Percentiles rank a stretch among this genome's conserved stretches.
These are phyloP conservation scores for Groenewaldozyma tartarivorans DNA, from an alignment of 805 yeast genomes.

Conservation along the genomic window DNA sequence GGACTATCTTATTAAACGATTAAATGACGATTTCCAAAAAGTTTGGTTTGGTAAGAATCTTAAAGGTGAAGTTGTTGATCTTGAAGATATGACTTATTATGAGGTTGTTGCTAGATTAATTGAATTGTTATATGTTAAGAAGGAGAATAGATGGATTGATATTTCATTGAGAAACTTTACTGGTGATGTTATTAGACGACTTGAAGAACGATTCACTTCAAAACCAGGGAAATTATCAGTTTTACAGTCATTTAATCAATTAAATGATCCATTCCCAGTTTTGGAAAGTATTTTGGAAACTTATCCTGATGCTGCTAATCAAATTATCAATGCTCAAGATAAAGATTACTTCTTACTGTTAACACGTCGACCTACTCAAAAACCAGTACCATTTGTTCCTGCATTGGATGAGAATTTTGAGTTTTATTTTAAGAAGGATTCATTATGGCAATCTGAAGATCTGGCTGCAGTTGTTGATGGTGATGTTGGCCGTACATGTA, in stretches of 20 bases:
- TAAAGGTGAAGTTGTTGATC: constrained; percentile 69
- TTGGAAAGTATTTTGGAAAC: constrained; percentile 51
- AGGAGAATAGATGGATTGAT: constrained; percentile 83
- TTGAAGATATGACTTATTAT: constrained; percentile 91
- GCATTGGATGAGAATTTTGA: constrained; percentile 90
- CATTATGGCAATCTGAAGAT: constrained; percentile 97
- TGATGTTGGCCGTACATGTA: constrained; percentile 98
- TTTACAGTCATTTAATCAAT: constrained; percentile 61
- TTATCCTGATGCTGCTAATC: constrained; percentile 68
- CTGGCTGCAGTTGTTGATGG: constrained; percentile 91
- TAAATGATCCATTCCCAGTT: constrained; percentile 56
- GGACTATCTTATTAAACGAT: constrained; percentile 71
- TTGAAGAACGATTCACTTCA: constrained; percentile 88
- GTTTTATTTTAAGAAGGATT: constrained; percentile 95
- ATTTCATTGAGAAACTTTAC: constrained; percentile 72
- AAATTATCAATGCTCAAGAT: constrained; percentile 90
- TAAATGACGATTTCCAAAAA: constrained; percentile 93
- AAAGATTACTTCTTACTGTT: constrained; percentile 81
- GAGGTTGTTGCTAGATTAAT: constrained; percentile 83
- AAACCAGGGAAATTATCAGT: constrained; percentile 42
- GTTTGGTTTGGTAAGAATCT: constrained; percentile 90
- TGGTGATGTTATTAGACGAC: constrained; percentile 82
- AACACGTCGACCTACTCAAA: constrained; percentile 76
- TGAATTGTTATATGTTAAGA: constrained; percentile 77
- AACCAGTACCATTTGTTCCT: constrained; percentile 98